Conservation (phyloP, 2,329 filamentous ascomycete species). For the Nakataea oryzae region DNA sequence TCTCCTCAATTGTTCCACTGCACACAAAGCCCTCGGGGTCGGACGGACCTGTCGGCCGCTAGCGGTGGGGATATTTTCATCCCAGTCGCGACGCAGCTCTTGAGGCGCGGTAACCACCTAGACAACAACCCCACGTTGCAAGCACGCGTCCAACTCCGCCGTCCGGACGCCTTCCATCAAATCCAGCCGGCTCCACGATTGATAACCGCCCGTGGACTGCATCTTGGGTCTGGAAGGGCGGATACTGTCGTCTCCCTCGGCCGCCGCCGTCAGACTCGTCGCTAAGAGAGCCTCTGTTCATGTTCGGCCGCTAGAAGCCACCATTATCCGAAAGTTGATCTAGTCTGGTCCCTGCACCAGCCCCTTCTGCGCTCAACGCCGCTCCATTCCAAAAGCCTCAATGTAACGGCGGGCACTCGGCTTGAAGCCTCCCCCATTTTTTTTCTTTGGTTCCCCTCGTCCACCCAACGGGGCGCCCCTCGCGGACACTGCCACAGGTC, state of each 20-base stretch:
- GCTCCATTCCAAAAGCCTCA: neutral
- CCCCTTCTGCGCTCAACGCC: neutral
- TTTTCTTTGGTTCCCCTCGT: too few relatives aligned
- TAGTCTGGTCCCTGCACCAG: neutral
- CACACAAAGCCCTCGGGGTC: neutral
- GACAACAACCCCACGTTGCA: neutral
- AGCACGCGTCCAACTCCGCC: neutral
- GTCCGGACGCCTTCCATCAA: neutral
- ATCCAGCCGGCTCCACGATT: too few relatives aligned
- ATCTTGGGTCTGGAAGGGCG: neutral
- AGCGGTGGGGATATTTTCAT: too few relatives aligned
- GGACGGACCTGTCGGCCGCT: too few relatives aligned
- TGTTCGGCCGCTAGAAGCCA: neutral
- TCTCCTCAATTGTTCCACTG: neutral
- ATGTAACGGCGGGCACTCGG: neutral
- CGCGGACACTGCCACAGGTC: neutral
- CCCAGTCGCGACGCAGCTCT: too few relatives aligned
- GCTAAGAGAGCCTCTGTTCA: neutral
- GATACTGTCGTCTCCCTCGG: too few relatives aligned
- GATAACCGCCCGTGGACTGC: too few relatives aligned
- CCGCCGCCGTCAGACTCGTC: neutral
- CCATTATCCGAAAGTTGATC: neutral
- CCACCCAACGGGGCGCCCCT: neutral
- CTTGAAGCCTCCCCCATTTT: too few relatives aligned
- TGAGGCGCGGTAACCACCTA: too few relatives aligned